Evolutionary conservation across 208 protist species (phyloP).

Genomic region (Phytomonas sp.): DNA sequence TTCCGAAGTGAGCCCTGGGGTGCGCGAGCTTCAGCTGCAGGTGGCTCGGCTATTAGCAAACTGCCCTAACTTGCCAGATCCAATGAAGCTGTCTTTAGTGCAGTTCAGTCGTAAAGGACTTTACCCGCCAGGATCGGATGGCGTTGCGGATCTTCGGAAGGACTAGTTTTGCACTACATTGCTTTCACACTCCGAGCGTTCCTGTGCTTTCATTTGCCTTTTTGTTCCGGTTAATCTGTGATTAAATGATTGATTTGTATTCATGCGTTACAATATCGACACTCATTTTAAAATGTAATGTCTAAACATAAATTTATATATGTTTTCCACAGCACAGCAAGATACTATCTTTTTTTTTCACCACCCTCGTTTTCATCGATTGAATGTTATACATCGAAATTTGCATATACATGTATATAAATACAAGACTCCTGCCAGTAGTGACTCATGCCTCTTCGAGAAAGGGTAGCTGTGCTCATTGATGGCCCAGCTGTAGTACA

Average conservation of each 20-base stretch:
- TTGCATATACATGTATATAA: not conserved
- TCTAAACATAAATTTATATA: not conserved
- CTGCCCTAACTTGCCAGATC: slow-evolving; percentile 22
- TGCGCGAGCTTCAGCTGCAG: slow-evolving; percentile 46
- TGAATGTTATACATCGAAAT: not conserved
- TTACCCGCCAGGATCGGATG: slow-evolving; percentile 54
- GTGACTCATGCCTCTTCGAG: slow-evolving; percentile 33
- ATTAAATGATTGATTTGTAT: not conserved
- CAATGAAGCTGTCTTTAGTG: slow-evolving; percentile 22
- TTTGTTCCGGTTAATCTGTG: not conserved
- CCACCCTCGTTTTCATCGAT: not conserved
- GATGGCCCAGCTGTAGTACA: slow-evolving; percentile 81
- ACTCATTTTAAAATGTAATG: not conserved
- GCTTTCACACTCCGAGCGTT: not conserved
- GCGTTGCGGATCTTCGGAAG: slow-evolving; percentile 38
- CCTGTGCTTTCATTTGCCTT: slow-evolving; percentile 9
- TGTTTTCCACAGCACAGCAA: not conserved
- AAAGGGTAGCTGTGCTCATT: slow-evolving; percentile 71
- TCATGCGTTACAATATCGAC: not conserved
- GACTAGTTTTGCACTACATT: slow-evolving; percentile 10
- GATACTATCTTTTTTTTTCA: not conserved
- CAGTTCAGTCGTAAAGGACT: slow-evolving; percentile 34
- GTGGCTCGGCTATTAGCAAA: slow-evolving; percentile 24
- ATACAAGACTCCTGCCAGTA: not conserved
- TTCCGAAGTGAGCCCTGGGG: slow-evolving; percentile 19